Evolutionary conservation across 2,329 filamentous ascomycete species (phyloP).

Genomic region (Aspergillus proliferans): DNA sequence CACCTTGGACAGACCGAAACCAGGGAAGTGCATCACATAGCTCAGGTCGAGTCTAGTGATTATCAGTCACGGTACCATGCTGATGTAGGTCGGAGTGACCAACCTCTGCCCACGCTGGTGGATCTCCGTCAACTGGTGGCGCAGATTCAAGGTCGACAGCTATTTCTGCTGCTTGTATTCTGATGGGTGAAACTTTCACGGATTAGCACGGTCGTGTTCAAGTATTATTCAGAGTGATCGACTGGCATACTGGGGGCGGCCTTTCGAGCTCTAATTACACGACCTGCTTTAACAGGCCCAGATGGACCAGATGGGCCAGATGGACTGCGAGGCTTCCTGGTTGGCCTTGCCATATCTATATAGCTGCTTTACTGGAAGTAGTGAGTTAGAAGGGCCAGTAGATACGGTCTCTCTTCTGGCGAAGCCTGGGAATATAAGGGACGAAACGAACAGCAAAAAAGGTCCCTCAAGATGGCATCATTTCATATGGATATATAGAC

Average conservation of each 20-base stretch:
- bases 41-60: conserved; percentile 43
- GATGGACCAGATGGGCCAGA: neutral
- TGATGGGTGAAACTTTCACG: neutral
- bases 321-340: neutral
- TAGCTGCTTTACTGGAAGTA: too few species aligned
- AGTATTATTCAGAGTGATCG: neutral
- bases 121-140: conserved; percentile 23
- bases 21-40: conserved; percentile 60
- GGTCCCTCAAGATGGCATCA: too few species aligned
- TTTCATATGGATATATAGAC: too few species aligned
- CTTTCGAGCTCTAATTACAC: neutral
- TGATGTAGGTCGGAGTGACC: neutral
- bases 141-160: neutral
- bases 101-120: conserved; percentile 52
- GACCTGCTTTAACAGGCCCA: neutral
- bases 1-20: conserved; percentile 57
- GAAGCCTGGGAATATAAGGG: too few species aligned
- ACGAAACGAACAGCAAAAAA: too few species aligned
- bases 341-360: neutral
- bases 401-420: too few species aligned
- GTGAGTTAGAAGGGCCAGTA: too few species aligned
- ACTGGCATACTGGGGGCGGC: neutral
- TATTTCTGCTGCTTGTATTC: neutral
- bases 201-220: neutral
- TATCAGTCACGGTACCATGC: conserved; percentile 1